phyloP scores from a whole-genome alignment of 352 stramenopile genomes.

The Plasmopara halstedii region DNA sequence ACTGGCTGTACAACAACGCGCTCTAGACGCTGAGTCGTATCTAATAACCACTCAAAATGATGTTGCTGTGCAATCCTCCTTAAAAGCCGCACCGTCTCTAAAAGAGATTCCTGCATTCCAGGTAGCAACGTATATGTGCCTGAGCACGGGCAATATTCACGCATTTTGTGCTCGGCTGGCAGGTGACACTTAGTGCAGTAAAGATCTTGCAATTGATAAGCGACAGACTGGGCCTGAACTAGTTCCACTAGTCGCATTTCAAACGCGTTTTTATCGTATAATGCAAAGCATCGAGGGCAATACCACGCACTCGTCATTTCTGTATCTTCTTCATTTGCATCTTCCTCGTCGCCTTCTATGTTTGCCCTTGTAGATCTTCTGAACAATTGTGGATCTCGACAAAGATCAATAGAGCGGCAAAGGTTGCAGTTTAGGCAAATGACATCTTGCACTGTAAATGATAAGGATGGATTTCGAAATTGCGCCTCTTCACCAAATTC shows the following conservation, averaged over 20 bases:
- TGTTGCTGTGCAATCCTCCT: conserved; percentile 63
- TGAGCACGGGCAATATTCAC: conserved; percentile 73
- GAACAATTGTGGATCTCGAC: conserved; percentile 87
- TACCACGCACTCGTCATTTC: conserved; percentile 80
- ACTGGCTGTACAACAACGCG: conserved; percentile 13
- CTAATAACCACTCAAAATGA: conserved; percentile 55
- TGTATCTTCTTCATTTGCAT: conserved; percentile 15
- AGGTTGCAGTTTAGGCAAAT: conserved; percentile 96
- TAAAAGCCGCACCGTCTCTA: conserved; percentile 55
- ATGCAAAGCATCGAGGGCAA: conserved; percentile 88
- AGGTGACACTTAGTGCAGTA: conserved; percentile 75
- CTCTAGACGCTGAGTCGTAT: conserved; percentile 60
- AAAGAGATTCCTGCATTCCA: conserved; percentile 27
- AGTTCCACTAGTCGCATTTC: conserved; percentile 90
- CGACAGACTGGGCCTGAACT: conserved; percentile 76
- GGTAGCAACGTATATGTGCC: conserved; percentile 45
- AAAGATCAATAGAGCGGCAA: conserved; percentile 95
- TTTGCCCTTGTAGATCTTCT: conserved; percentile 42
- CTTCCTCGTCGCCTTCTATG: conserved; percentile 19
- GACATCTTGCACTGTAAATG: conserved; percentile 94
- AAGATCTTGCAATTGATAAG: conserved; percentile 91
- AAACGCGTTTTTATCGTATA: conserved; percentile 87
- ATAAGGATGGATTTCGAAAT: conserved; percentile 92
- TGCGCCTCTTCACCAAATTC: conserved; percentile 74
- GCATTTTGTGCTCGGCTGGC: conserved; percentile 69